Base-by-base conservation (phyloP, 1,139 yeast genomes). In the Blastobotrys capitulatus region DNA sequence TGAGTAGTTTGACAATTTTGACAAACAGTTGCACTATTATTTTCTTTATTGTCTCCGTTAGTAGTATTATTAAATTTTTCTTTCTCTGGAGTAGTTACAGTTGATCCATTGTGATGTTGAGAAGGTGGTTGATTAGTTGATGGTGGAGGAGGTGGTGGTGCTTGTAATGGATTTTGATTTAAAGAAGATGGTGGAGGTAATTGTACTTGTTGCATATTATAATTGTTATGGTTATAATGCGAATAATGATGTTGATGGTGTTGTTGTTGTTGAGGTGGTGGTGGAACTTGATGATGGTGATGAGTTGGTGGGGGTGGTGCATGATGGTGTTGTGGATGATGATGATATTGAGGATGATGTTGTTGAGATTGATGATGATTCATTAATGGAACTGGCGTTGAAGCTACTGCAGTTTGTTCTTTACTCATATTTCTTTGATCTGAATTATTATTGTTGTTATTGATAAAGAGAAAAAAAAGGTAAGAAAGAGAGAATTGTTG, bases 1-100 rank as follows among this genome's bases (percentile, higher is more conserved):
- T 92, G 89, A 51, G 88, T 86, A 1, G 97, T 89, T 61, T 85
- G 78, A 69, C 97, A 89, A 66, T 89, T 89, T 59, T 85, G 86
- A 66, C 97, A 89, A 20, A 84, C 77, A 1, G 96, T 90, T 6
- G 57, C 18, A 22, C 25, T 22, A 22, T n/a, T n/a, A 19, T 45
- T 29, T 13, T 29, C 32, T 29, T 29, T 29, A 29, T 29, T 29
- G 5, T 29, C 32, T 27, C 9, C 34, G n/a, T n/a, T n/a, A n/a
- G n/a, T n/a, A n/a, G n/a, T n/a, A n/a, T n/a, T n/a, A 12, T 8
- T 32, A 16, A 46, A 18, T 25, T 13, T 35, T 4, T 16, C 25
- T 18, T 15, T 9, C 7, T 16, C 25, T 13, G 9, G 25, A 6
- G 38, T 18, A 5, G 38, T 15, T 6, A 4, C 10, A 7, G 36